These are phyloP conservation scores for Cryoendolithus antarcticus DNA, from an alignment of 2,329 filamentous ascomycete genomes.

Conservation along the genomic window DNA sequence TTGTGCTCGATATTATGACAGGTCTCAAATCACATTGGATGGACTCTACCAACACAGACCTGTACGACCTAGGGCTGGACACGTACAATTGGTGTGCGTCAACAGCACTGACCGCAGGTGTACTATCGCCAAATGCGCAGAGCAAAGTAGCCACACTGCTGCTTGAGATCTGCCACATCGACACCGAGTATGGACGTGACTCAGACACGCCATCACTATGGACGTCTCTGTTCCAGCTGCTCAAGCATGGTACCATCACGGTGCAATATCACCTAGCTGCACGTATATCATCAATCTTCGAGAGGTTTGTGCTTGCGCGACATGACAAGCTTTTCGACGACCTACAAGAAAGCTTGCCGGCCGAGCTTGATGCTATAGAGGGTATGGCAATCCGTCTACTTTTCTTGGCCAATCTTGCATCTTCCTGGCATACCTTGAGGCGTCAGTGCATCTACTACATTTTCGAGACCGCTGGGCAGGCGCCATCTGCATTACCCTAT, in stretches of 20 bases:
- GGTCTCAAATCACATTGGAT: slow-evolving; percentile 54
- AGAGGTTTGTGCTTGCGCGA: slow-evolving; percentile 64
- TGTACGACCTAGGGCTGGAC: slow-evolving; percentile 57
- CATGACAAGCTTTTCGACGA: slow-evolving; percentile 81
- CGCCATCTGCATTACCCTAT: slow-evolving; percentile 53
- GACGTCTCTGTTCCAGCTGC: slow-evolving; percentile 61
- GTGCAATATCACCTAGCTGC: slow-evolving; percentile 67
- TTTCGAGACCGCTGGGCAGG: slow-evolving; percentile 74
- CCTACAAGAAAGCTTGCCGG: slow-evolving; percentile 66
- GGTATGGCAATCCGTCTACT: slow-evolving; percentile 76
- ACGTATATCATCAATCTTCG: slow-evolving; percentile 62
- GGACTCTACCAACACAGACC: slow-evolving; percentile 40
- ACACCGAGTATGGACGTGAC: slow-evolving; percentile 53
- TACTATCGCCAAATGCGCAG: slow-evolving; percentile 58
- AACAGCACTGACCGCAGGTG: slow-evolving; percentile 51
- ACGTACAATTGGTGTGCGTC: slow-evolving; percentile 69
- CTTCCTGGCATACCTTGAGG: slow-evolving; percentile 73
- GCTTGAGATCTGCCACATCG: slow-evolving; percentile 53
- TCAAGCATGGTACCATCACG: slow-evolving; percentile 51
- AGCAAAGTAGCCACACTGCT: slow-evolving; percentile 57
- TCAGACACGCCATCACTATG: slow-evolving; percentile 45
- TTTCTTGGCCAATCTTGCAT: slow-evolving; percentile 63
- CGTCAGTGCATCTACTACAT: slow-evolving; percentile 85
- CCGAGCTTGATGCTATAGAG: slow-evolving; percentile 57
- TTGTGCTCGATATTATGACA: slow-evolving; percentile 56